Percentiles rank a stretch among this genome's conserved stretches.
Evolutionary conservation across 805 yeast genomes (phyloP).

Genomic region (Schwanniomyces pseudopolymorphus): DNA sequence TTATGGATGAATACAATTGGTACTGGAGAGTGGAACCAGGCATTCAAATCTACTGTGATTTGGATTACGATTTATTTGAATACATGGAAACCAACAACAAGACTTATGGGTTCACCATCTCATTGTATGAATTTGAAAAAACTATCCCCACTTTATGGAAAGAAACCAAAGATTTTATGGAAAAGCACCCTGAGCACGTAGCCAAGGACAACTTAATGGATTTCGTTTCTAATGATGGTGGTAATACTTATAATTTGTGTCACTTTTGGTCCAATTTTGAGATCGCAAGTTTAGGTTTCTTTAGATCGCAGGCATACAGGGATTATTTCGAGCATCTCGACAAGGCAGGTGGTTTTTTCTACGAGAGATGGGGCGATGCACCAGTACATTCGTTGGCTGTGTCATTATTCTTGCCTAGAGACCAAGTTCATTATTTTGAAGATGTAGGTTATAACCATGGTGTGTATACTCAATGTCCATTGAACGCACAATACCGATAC

Average conservation of each 20-base stretch:
- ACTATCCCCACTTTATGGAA: slow-evolving; percentile 89
- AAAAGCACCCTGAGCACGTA: slow-evolving; percentile 57
- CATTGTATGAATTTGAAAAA: slow-evolving; percentile 76
- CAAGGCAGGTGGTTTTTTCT: slow-evolving; percentile 85
- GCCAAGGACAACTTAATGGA: slow-evolving; percentile 66
- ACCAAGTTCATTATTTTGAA: slow-evolving; percentile 68
- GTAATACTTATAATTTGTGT: slow-evolving; percentile 72
- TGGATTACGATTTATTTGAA: slow-evolving; percentile 83
- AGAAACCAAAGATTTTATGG: slow-evolving; percentile 65
- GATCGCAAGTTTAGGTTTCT: slow-evolving; percentile 69
- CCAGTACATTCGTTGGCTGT: slow-evolving; percentile 91
- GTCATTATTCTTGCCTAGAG: slow-evolving; percentile 68
- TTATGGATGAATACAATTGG: slow-evolving; percentile 75
- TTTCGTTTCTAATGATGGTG: slow-evolving; percentile 68
- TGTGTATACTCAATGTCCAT: slow-evolving; percentile 75
- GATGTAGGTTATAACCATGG: slow-evolving; percentile 79
- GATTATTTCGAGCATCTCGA: slow-evolving; percentile 75
- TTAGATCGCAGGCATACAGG: slow-evolving; percentile 70
- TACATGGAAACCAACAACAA: slow-evolving; percentile 74
- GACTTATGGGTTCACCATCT: slow-evolving; percentile 83
- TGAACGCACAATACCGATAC: slow-evolving; percentile 50
- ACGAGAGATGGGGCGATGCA: slow-evolving; percentile 94
- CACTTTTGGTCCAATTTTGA: slow-evolving; percentile 94
- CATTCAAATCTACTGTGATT: slow-evolving; percentile 76
- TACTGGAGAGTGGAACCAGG: slow-evolving; percentile 97